Base-by-base conservation (phyloP, 75 land plant genomes). In the Isoetes taiwanensis region DNA sequence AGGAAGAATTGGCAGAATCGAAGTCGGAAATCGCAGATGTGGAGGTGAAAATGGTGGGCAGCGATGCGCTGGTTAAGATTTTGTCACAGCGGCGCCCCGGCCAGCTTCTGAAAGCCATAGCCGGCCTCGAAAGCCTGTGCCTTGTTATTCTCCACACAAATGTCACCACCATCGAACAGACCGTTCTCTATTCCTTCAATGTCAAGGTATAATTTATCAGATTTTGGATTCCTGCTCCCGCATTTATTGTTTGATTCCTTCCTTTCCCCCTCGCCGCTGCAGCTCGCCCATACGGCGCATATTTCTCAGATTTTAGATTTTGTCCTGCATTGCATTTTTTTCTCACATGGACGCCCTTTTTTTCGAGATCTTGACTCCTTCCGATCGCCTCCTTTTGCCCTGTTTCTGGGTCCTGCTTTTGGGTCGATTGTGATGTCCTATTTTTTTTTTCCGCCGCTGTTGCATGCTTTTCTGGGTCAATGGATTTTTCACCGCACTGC, bases 161-260 rank as follows among this genome's bases (percentile, higher is more conserved):
- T 52, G 75, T 90, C 50, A 90, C 86, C 54, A 89, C 91, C 56
- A 73, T 82, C 30, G 82, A 85, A 39, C 86, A 82, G 26, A 85
- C 96, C 43, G 83, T 85, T 52, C 91, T 89, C 52, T 89, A 89
- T 48, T 79, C 96, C 42, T 89, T 89, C 66, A 76, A 79, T 25
- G 81, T 85, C 62, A 85, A 85, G 80, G 91, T 82, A 24, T 32
- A 35, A 28, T 25, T 20, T 2, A 28, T 28, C 5, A 53, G 2
- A 31, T 53, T 3, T 31, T 53, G 1, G 2, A 25, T 28, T 10
- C 27, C 23, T 53, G 27, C 24, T 2, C 23, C n/a, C n/a, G n/a
- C n/a, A n/a, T n/a, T n/a, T n/a, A n/a, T n/a, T n/a, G n/a, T n/a
- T n/a, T n/a, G n/a, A n/a, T n/a, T n/a, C n/a, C n/a, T n/a, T n/a